These are phyloP conservation scores for Isochrysis galbana DNA, from an alignment of 78 protist genomes.

Conservation along the genomic window DNA sequence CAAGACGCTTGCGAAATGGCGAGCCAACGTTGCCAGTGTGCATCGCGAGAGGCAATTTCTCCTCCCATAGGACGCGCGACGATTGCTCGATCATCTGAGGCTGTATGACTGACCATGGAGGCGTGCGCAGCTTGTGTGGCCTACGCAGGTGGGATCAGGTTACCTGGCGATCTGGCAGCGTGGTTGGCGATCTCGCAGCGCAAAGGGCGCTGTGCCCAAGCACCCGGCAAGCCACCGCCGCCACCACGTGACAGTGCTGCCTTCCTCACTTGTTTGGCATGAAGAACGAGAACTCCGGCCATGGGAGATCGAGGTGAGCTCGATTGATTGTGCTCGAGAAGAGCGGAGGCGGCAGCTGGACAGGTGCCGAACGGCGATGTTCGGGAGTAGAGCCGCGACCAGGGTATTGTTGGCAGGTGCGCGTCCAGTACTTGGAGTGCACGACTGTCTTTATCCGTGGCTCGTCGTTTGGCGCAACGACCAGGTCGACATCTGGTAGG, in stretches of 20 bases:
- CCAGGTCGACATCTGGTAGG: background rate
- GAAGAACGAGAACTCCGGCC: background rate
- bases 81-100: background rate
- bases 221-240: background rate
- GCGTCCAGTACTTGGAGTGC: background rate
- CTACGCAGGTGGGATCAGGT: background rate
- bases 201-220: background rate
- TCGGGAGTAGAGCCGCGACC: no score
- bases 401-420: background rate
- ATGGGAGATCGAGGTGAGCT: background rate
- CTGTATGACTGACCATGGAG: background rate
- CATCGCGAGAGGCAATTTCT: background rate
- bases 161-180: background rate
- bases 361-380: background rate
- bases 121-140: background rate
- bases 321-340: background rate
- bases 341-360: background rate
- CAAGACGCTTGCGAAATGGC: background rate
- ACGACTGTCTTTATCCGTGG: background rate
- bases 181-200: background rate
- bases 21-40: conserved; percentile 11
- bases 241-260: no score
- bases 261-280: background rate
- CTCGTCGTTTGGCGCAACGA: background rate
- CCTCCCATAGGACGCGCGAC: background rate